phyloP scores from a whole-genome alignment of 2,329 filamentous ascomycete species.

The Verticillium nubilum region DNA sequence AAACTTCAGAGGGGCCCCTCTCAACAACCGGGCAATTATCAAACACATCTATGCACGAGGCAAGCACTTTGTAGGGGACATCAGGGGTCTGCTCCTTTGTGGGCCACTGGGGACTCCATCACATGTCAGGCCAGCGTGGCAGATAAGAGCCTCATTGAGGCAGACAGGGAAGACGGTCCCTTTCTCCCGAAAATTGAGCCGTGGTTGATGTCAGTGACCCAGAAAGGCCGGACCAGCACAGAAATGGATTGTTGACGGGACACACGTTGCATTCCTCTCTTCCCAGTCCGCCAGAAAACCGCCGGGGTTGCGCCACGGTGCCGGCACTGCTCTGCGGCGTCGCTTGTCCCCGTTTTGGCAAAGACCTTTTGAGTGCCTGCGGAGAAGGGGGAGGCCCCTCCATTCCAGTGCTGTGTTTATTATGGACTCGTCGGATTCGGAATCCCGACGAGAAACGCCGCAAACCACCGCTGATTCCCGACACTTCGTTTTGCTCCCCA shows the following conservation, averaged over 20 bases:
- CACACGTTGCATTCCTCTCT: not conserved
- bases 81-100: not conserved
- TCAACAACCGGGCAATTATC: not conserved
- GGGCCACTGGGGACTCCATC: constrained; percentile 6
- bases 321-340: not conserved
- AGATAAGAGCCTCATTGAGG: constrained; percentile 6
- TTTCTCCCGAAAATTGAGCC: constrained; percentile 6
- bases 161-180: constrained; percentile 6
- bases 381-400: not conserved
- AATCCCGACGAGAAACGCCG: not conserved
- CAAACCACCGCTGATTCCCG: not conserved
- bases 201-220: constrained; percentile 9
- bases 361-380: not conserved
- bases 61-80: not conserved
- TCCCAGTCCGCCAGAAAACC: not conserved
- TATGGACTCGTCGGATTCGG: not conserved
- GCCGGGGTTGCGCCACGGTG: not conserved
- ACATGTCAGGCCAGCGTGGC: constrained; percentile 8
- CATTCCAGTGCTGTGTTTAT: not conserved
- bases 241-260: not conserved
- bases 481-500: not conserved
- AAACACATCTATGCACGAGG: not conserved
- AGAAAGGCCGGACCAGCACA: not conserved
- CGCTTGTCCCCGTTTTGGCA: not conserved
- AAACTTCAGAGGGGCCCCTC: not conserved